Evolutionary conservation across 495 filamentous ascomycete genomes (phyloP), one percentile per base, ranked within the genome.

Genomic region (Penicillium coprophilum): DNA sequence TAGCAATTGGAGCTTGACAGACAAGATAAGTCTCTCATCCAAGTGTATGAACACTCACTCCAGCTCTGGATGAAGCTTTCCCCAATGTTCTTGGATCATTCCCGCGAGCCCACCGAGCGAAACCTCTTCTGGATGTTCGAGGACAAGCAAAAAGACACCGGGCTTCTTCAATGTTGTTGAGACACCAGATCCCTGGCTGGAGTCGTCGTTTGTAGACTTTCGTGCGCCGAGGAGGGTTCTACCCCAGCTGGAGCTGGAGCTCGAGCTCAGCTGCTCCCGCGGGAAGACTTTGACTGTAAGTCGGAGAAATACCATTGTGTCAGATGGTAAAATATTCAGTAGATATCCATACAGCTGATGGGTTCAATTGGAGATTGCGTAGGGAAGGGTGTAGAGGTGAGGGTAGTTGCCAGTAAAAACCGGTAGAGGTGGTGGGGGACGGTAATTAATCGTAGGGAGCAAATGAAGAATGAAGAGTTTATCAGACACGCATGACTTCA

Each of bases 1-100:
- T 34, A 68, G 62, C 38, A 34, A 27, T 30, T 3, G n/a, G 0
- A 20, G 5, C 12, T 36, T 46, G 10, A 6, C 15, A 6, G 21
- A 13, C 2, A 17, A 19, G 27, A 27, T 17, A 10, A 27, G 30
- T 0, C 17, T 15, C 6, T 13, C n/a, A 32, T 19, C 9, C 9
- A 51, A 9, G 7, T 13, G n/a, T 19, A 7, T 11, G 10, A 28
- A 21, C 6, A 66, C 72, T 75, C 48, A 77, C 71, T 62, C 65
- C 11, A 61, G 57, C 39, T 65, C 32, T 5, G 75, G 73, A 23
- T 66, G 58, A 12, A 76, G 57, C 34, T 65, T 66, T 19, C 27
- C 58, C 75, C 75, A 77, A 56, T 72, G 67, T 0, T 66, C 65
- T 17, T 60, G 56, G n/a, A 76, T 77, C 50, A 69, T 58, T 1